Conservation (phyloP, 495 filamentous ascomycete genomes). For the Talaromyces ruber region DNA sequence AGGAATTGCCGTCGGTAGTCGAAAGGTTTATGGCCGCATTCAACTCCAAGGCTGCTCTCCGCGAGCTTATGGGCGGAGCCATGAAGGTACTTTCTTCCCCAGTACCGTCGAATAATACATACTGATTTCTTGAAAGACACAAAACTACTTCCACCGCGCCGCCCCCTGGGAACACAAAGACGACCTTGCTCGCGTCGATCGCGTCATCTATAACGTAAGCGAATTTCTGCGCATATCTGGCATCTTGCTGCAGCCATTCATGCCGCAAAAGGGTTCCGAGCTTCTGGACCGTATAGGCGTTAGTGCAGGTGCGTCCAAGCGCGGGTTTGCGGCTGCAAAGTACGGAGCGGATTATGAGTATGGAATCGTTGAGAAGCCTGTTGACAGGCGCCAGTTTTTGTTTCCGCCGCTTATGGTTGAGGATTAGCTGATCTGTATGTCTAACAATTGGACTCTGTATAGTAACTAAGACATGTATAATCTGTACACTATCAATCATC, state of each 20-base stretch:
- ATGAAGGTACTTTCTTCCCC: conserved; percentile 17
- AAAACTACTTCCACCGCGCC: conserved; percentile 54
- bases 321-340: conserved; percentile 48
- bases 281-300: conserved; percentile 76
- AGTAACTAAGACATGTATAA: neutral
- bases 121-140: conserved; percentile 48
- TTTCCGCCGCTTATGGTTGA: conserved; percentile 50
- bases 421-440: conserved; percentile 15
- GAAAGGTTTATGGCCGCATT: conserved; percentile 53
- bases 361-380: conserved; percentile 41
- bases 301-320: conserved; percentile 27
- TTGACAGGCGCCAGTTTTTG: conserved; percentile 37
- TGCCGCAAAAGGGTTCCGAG: conserved; percentile 69
- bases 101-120: neutral
- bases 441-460: neutral
- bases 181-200: conserved; percentile 30
- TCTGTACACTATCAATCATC: neutral
- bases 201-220: conserved; percentile 57
- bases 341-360: conserved; percentile 57
- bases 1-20: conserved; percentile 29
- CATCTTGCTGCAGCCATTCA: conserved; percentile 84
- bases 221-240: conserved; percentile 75
- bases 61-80: conserved; percentile 18
- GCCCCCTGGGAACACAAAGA: conserved; percentile 47
- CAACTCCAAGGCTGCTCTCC: conserved; percentile 36